Conservation (phyloP, 768 basidiomycete species). For the Trametes villosa region DNA sequence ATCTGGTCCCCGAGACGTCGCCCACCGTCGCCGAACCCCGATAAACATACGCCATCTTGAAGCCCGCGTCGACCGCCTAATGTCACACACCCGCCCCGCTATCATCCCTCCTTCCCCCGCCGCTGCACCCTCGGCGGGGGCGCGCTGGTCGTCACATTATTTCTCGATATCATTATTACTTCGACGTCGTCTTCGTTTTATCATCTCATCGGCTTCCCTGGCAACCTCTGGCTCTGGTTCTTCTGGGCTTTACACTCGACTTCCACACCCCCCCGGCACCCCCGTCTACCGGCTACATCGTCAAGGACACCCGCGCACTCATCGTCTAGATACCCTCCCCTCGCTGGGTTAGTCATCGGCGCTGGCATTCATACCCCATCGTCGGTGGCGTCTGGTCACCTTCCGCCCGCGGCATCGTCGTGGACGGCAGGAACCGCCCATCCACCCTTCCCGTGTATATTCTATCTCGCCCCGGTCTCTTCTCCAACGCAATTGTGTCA, state of each 20-base stretch:
- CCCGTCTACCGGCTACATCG: slow-evolving; percentile 43
- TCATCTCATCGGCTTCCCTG: slow-evolving; percentile 15
- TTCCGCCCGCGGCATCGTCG: slow-evolving; percentile 23
- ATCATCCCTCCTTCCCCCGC: slow-evolving; percentile 31
- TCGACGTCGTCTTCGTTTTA: slow-evolving; percentile 41
- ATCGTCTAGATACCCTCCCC: slow-evolving; percentile 32
- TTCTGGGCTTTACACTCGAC: slow-evolving; percentile 24
- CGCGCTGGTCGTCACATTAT: slow-evolving; percentile 24
- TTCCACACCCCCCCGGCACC: slow-evolving; percentile 21
- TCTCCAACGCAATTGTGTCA: slow-evolving; percentile 46
- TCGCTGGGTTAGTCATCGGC: slow-evolving; percentile 39
- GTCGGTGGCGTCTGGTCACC: slow-evolving; percentile 30
- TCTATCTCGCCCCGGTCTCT: slow-evolving; percentile 28
- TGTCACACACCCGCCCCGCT: slow-evolving; percentile 26
- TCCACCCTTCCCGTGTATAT: slow-evolving; percentile 27
- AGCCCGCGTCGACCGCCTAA: slow-evolving; percentile 37
- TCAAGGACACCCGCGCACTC: slow-evolving; percentile 40
- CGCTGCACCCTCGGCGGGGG: not conserved
- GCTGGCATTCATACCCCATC: slow-evolving; percentile 53
- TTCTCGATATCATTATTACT: slow-evolving; percentile 47
- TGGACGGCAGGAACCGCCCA: slow-evolving; percentile 18
- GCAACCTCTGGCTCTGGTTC: slow-evolving; percentile 19
- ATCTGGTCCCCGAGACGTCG: slow-evolving; percentile 45
- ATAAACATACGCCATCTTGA: slow-evolving; percentile 32
- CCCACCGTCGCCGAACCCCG: slow-evolving; percentile 31